A percentile compares a stretch with the other conserved stretches of the same genome.
Conservation (phyloP, 805 yeast species). For the Cyberlindnera maritima region DNA sequence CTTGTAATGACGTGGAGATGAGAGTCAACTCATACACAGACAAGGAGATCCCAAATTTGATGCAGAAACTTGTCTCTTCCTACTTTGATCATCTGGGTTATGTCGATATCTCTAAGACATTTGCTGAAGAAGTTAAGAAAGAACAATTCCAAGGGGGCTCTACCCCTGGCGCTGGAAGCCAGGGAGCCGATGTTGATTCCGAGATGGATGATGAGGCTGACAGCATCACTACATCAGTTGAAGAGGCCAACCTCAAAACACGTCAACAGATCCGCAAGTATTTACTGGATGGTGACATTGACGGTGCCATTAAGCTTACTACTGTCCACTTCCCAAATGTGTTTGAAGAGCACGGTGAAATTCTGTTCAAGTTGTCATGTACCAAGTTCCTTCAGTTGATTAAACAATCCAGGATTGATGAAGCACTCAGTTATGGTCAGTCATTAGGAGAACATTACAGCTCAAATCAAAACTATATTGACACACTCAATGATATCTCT, state of each 20-base stretch:
- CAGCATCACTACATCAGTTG: conserved; percentile 17
- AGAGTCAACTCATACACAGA: conserved; percentile 13
- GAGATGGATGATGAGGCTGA: conserved; percentile 7
- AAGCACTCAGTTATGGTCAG: conserved; percentile 41
- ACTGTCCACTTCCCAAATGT: conserved; percentile 36
- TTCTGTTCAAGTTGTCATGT: conserved; percentile 42
- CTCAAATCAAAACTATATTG: conserved; percentile 32
- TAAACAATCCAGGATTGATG: conserved; percentile 25
- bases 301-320: conserved; percentile 23
- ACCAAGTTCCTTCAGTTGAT: conserved; percentile 42
- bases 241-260: conserved; percentile 35
- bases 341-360: conserved; percentile 30
- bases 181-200: conserved; percentile 10
- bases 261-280: conserved; percentile 44
- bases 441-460: conserved; percentile 32
- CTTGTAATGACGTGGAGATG: conserved; percentile 4
- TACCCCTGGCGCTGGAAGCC: background rate
- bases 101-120: conserved; percentile 49
- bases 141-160: conserved; percentile 20
- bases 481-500: conserved; percentile 43
- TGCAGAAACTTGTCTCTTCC: conserved; percentile 37
- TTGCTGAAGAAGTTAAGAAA: conserved; percentile 42
- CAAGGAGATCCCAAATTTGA: conserved; percentile 25
- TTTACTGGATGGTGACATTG: conserved; percentile 43
- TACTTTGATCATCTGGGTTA: conserved; percentile 61